These are phyloP conservation scores for Pterocarpus macrocarpus DNA, from an alignment of 306 rosid species.

Conservation along the genomic window DNA sequence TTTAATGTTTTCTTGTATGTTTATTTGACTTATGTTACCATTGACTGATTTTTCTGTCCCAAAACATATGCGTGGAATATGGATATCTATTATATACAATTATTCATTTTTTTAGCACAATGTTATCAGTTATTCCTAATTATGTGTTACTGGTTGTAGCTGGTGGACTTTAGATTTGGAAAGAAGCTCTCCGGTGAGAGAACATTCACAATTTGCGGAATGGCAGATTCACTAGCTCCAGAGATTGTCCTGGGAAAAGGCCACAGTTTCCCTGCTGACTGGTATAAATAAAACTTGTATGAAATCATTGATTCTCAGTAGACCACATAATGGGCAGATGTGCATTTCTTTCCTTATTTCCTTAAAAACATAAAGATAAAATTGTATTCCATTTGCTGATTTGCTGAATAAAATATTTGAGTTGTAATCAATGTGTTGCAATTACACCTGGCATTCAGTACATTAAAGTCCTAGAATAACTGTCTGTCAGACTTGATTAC, in stretches of 20 bases:
- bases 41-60: conserved; percentile 14
- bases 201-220: conserved; percentile 93
- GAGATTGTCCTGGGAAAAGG: conserved; percentile 96
- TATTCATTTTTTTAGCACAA: conserved; percentile 32
- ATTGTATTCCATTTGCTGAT: not conserved
- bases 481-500: not conserved
- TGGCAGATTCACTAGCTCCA: conserved; percentile 88
- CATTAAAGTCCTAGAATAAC: not conserved
- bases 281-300: conserved; percentile 64
- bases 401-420: not conserved
- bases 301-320: conserved; percentile 33
- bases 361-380: not conserved
- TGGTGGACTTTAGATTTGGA: conserved; percentile 93
- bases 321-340: conserved; percentile 3
- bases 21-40: conserved; percentile 29
- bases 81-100: conserved; percentile 7
- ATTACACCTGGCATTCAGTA: conserved; percentile 3
- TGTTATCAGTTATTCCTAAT: conserved; percentile 32
- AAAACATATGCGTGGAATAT: conserved; percentile 14
- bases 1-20: conserved; percentile 40
- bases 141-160: conserved; percentile 55
- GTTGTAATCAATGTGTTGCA: conserved; percentile 12
- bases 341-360: conserved; percentile 12
- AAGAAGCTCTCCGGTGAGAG: conserved; percentile 75
- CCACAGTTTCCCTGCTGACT: conserved; percentile 91